Conservation (phyloP, 352 stramenopile species). For the Plasmopara halstedii region DNA sequence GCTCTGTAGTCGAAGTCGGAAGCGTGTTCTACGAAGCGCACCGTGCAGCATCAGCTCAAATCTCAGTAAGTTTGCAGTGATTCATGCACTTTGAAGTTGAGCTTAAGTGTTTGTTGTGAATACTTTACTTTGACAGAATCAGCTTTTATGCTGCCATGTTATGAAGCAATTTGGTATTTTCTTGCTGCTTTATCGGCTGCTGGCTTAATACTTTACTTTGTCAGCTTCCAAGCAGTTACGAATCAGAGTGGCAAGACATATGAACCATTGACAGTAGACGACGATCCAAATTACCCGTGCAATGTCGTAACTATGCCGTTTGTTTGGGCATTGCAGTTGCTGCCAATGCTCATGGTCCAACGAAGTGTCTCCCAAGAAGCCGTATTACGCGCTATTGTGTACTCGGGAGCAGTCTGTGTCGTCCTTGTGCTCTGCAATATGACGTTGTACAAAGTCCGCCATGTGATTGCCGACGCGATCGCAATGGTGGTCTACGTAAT, state of each 20-base stretch:
- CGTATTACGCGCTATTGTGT: slow-evolving; percentile 58
- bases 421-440: slow-evolving; percentile 55
- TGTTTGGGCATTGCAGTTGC: slow-evolving; percentile 65
- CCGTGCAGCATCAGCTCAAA: slow-evolving; percentile 56
- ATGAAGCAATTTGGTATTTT: slow-evolving; percentile 80
- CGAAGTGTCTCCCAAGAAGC: slow-evolving; percentile 72
- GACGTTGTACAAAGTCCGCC: slow-evolving; percentile 44
- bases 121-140: slow-evolving; percentile 32
- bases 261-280: slow-evolving; percentile 2
- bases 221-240: slow-evolving; percentile 38
- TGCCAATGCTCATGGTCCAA: slow-evolving; percentile 83
- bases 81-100: background rate
- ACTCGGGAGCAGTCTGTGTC: slow-evolving; percentile 50
- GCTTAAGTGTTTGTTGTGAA: too few relatives aligned
- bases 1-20: slow-evolving; percentile 69
- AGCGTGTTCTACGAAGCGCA: slow-evolving; percentile 54
- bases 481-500: slow-evolving; percentile 45
- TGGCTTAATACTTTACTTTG: slow-evolving; percentile 42
- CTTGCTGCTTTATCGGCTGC: slow-evolving; percentile 47
- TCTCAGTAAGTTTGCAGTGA: slow-evolving; percentile 44
- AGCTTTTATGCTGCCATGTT: slow-evolving; percentile 84
- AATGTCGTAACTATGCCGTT: slow-evolving; percentile 47
- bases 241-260: slow-evolving; percentile 17
- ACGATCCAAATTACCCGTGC: slow-evolving; percentile 44
- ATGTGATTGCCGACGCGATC: slow-evolving; percentile 40